Percentiles rank a stretch among this genome's conserved stretches.
These are phyloP conservation scores for Emergomyces orientalis DNA, from an alignment of 2,329 filamentous ascomycete genomes.

Conservation along the genomic window DNA sequence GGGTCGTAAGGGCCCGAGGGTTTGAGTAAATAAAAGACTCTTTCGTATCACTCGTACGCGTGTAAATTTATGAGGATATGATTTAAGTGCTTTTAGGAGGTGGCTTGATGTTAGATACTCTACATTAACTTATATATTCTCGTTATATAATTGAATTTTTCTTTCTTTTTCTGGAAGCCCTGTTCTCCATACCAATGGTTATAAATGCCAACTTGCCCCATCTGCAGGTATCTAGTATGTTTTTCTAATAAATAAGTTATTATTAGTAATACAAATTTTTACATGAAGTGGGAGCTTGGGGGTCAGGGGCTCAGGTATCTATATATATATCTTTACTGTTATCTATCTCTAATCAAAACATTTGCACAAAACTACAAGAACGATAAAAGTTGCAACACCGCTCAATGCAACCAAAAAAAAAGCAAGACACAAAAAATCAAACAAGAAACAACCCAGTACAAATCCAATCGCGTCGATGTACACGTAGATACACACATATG, in stretches of 20 bases:
- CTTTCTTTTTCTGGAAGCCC: too few species aligned
- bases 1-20: not conserved
- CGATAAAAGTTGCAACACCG: too few species aligned
- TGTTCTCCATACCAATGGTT: too few species aligned
- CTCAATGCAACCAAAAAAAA: not conserved
- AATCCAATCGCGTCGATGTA: too few species aligned
- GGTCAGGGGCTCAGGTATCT: conserved; percentile 16
- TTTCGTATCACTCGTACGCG: not conserved
- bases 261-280: too few species aligned
- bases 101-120: not conserved
- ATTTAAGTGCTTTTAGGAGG: not conserved
- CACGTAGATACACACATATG: too few species aligned
- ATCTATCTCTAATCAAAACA: not conserved
- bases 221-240: too few species aligned
- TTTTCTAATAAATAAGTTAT: too few species aligned
- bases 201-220: too few species aligned
- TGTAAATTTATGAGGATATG: conserved; percentile 13
- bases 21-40: not conserved
- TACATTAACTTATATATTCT: not conserved
- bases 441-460: not conserved
- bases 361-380: too few species aligned
- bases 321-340: not conserved
- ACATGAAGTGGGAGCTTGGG: not conserved
- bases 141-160: not conserved
- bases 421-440: not conserved